Evolutionary conservation across 2,329 filamentous ascomycete species (phyloP).

Genomic region (Monilinia polystroma): DNA sequence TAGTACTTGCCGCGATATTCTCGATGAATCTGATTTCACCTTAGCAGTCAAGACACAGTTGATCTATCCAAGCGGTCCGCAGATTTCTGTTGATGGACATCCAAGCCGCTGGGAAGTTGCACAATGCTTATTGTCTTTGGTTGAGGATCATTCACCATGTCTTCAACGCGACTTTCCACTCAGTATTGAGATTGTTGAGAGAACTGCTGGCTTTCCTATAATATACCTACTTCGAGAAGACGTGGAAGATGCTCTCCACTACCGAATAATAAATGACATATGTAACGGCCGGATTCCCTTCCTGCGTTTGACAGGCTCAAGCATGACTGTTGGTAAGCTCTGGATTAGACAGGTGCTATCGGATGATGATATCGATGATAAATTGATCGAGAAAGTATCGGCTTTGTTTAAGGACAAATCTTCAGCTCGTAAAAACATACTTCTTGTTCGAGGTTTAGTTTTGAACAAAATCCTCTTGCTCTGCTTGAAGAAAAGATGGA

Average conservation of each 20-base stretch:
- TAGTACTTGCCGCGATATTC: slow-evolving; percentile 47
- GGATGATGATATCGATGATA: slow-evolving; percentile 30
- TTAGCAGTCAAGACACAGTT: slow-evolving; percentile 44
- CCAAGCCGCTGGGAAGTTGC: slow-evolving; percentile 43
- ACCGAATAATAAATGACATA: slow-evolving; percentile 41
- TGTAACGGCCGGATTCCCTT: slow-evolving; percentile 34
- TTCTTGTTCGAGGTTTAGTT: slow-evolving; percentile 63
- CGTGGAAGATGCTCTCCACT: slow-evolving; percentile 41
- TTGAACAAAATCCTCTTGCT: slow-evolving; percentile 55
- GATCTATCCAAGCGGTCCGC: slow-evolving; percentile 45
- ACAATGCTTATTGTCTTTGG: slow-evolving; percentile 38
- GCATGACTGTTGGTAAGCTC: slow-evolving; percentile 33
- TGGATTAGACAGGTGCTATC: slow-evolving; percentile 37
- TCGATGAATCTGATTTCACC: slow-evolving; percentile 51
- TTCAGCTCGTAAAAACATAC: slow-evolving; percentile 42
- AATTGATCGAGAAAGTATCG: slow-evolving; percentile 33
- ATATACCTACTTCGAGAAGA: slow-evolving; percentile 48
- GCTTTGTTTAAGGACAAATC: slow-evolving; percentile 41
- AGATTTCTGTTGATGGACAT: slow-evolving; percentile 42
- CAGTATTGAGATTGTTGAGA: slow-evolving; percentile 47
- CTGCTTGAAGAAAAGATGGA: slow-evolving; percentile 55
- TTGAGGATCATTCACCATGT: slow-evolving; percentile 39
- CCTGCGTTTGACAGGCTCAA: slow-evolving; percentile 28
- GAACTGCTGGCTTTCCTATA: slow-evolving; percentile 46
- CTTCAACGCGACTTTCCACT: slow-evolving; percentile 43